Evolutionary conservation across 148 eudicot species (phyloP).

Genomic region (Amaranthus cruentus): DNA sequence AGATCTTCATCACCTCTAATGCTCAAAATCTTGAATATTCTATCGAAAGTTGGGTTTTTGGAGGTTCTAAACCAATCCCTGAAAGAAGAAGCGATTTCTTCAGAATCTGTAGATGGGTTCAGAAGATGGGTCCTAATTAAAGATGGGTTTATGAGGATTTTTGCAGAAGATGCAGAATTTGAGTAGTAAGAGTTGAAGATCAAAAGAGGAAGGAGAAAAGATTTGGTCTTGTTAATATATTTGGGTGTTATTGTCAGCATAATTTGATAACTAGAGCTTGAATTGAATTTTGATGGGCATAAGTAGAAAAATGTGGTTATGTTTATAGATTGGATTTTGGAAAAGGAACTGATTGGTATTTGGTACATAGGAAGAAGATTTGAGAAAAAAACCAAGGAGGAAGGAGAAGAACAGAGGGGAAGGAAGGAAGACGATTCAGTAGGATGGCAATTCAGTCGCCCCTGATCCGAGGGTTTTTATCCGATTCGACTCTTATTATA

Average conservation of each 20-base stretch:
- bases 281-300: constrained; percentile 2
- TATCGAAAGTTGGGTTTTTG: constrained; percentile 35
- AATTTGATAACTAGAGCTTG: constrained; percentile 10
- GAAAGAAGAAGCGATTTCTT: constrained; percentile 34
- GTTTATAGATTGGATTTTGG: too few species aligned
- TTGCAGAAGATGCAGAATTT: constrained; percentile 10
- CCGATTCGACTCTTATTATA: too few species aligned
- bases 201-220: constrained; percentile 10
- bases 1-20: constrained; percentile 11
- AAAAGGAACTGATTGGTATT: too few species aligned
- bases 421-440: too few species aligned
- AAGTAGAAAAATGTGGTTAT: not conserved
- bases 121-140: not conserved
- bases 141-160: not conserved
- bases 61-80: constrained; percentile 43
- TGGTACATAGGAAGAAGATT: too few species aligned
- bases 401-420: too few species aligned
- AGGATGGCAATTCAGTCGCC: too few species aligned
- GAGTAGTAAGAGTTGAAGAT: constrained; percentile 10
- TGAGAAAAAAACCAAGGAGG: too few species aligned
- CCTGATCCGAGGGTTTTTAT: too few species aligned
- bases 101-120: constrained; percentile 20
- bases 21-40: constrained; percentile 37
- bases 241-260: constrained; percentile 31
- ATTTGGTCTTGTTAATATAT: constrained; percentile 33